phyloP scores from a whole-genome alignment of 2,329 filamentous ascomycete species.

The Apiospora malaysiana region DNA sequence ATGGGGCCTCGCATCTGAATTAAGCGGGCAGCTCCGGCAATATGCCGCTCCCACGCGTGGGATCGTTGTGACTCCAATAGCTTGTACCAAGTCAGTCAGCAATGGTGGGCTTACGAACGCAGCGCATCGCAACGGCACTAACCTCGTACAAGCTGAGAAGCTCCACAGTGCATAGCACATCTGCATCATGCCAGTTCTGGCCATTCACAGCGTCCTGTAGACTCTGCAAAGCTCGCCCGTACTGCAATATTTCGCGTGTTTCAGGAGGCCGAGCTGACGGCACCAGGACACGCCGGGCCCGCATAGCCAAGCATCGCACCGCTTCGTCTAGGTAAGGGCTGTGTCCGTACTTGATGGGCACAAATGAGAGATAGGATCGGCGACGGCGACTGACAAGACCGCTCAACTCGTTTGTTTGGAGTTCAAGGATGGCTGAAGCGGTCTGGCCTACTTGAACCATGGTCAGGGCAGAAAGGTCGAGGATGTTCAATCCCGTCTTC shows the following conservation, averaged over 20 bases:
- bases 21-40: conserved; percentile 26
- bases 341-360: conserved; percentile 26
- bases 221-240: conserved; percentile 23
- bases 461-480: conserved; percentile 28
- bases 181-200: conserved; percentile 19
- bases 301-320: conserved; percentile 27
- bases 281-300: conserved; percentile 24
- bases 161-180: conserved; percentile 27
- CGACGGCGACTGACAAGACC: conserved; percentile 25
- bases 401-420: conserved; percentile 20
- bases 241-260: conserved; percentile 12
- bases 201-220: conserved; percentile 24
- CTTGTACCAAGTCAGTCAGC: not conserved
- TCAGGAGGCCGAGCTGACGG: conserved; percentile 19
- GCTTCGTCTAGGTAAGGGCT: conserved; percentile 27
- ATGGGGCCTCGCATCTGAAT: conserved; percentile 27
- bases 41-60: conserved; percentile 26
- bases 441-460: conserved; percentile 26
- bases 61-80: conserved; percentile 24
- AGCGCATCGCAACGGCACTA: not conserved
- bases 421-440: conserved; percentile 24
- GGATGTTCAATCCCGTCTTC: conserved; percentile 27
- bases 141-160: conserved; percentile 29
- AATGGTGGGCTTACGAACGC: not conserved
- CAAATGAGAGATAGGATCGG: conserved; percentile 26